Base-by-base conservation (phyloP, 345 rosid genomes). In the Physaria fendleri region DNA sequence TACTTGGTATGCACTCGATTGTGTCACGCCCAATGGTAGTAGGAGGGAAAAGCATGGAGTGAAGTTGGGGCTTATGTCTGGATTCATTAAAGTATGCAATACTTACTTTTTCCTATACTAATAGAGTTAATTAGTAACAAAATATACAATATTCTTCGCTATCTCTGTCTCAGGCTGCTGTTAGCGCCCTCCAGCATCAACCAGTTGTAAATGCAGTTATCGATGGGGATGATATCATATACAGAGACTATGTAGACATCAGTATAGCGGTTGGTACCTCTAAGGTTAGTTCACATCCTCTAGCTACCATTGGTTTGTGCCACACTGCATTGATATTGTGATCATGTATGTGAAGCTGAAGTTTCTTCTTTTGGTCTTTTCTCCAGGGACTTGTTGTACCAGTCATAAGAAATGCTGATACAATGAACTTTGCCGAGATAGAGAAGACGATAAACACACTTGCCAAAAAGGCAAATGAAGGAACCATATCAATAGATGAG, bases 191-290 rank as follows among this genome's bases (percentile, higher is more conserved):
- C 40, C 95, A 85, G 75, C 76, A 85, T 66, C 98, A 91, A 65
- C 98, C 98, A 23, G 77, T 85, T 42, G 79, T 88, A n/a, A 91
- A 91, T 81, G 96, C 98, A 38, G 98, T 91, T 25, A 91, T 91
- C 46, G 98, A 91, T 40, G 98, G 98, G 23, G 96, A 91, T 30
- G 98, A 91, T 68, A 91, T 91, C 46, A 88, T 87, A 44, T 91
- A 88, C 68, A 81, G 96, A 76, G 96, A 91, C 51, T 91, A 91
- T 42, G 40, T 88, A 17, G 98, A 91, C 62, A 79, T 91, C 61
- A 91, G 95, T 69, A 81, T 88, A 27, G 96, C 98, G 13, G 83
- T 90, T 56, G 97, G 97, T 55, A 80, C 84, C 63, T 68, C 84
- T 9, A 80, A 80, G 84, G 81, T 80, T 53, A 54, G 78, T 59